These are phyloP conservation scores for Alternaria sp. DNA, from an alignment of 2,329 filamentous ascomycete genomes.

Conservation along the genomic window DNA sequence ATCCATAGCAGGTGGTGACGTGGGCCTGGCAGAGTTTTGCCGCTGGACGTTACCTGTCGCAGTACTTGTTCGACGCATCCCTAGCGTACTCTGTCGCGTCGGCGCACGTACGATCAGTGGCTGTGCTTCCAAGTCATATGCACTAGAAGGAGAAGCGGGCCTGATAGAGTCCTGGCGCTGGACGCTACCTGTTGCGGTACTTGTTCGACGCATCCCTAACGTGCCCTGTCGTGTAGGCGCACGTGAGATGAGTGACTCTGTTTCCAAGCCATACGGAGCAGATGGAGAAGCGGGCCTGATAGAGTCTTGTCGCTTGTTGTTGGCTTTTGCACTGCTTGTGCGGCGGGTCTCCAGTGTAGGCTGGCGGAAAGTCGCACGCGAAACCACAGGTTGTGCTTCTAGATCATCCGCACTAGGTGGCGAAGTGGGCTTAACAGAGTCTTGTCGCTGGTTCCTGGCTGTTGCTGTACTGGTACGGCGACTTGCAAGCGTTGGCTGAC, in stretches of 20 bases:
- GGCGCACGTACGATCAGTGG: rapidly evolving
- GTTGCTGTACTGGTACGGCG: not conserved
- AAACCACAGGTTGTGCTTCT: not conserved
- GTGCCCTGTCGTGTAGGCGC: not conserved
- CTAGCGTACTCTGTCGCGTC: not conserved
- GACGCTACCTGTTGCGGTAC: not conserved
- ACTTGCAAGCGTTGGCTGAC: not conserved
- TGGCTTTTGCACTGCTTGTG: not conserved
- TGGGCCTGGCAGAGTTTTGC: not conserved
- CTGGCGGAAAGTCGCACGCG: not conserved
- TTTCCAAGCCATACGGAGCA: not conserved
- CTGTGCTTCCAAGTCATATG: constrained; percentile 1
- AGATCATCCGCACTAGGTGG: constrained; percentile 6
- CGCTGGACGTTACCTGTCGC: not conserved
- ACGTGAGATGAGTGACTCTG: not conserved
- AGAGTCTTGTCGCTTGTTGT: not conserved
- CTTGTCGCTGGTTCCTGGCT: not conserved
- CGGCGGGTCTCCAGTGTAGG: not conserved
- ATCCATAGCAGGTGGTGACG: constrained; percentile 6
- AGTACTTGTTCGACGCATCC: not conserved
- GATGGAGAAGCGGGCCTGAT: not conserved
- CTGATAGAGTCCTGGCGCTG: not conserved
- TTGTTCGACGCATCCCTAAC: not conserved
- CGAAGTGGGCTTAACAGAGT: not conserved
- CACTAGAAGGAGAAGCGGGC: not conserved